phyloP scores from a whole-genome alignment of 2,329 filamentous ascomycete species.

The Colletotrichum kahawae region DNA sequence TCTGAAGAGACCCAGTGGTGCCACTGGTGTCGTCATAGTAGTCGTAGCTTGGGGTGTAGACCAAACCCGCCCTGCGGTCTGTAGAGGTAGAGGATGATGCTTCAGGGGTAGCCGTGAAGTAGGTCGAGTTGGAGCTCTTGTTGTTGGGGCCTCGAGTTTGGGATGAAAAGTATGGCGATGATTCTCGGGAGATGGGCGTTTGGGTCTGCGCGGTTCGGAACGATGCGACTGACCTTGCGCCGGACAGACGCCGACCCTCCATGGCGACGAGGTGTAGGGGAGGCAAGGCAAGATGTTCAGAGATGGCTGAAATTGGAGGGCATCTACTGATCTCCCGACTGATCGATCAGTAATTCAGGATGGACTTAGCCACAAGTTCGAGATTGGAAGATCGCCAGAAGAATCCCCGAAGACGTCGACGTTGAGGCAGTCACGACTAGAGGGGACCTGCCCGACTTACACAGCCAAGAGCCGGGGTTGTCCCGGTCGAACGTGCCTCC shows the following conservation, averaged over 20 bases:
- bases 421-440: neutral
- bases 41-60: neutral
- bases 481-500: neutral
- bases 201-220: neutral
- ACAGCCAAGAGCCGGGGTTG: slow-evolving; percentile 3
- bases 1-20: neutral
- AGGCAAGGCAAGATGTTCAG: neutral
- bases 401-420: neutral
- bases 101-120: neutral
- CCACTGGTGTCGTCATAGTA: neutral
- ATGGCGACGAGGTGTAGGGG: neutral
- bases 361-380: neutral
- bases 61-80: neutral
- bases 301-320: neutral
- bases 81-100: neutral
- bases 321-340: neutral
- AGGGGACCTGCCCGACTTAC: slow-evolving; percentile 15
- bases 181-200: neutral
- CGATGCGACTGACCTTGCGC: neutral
- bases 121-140: neutral
- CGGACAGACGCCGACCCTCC: neutral
- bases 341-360: neutral
- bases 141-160: neutral
- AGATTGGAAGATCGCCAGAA: neutral
- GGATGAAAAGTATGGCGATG: neutral